Percentiles rank a stretch among this genome's conserved stretches.
Evolutionary conservation across 805 yeast species (phyloP).

Genomic region (Wickerhamiella kurtzmanii): DNA sequence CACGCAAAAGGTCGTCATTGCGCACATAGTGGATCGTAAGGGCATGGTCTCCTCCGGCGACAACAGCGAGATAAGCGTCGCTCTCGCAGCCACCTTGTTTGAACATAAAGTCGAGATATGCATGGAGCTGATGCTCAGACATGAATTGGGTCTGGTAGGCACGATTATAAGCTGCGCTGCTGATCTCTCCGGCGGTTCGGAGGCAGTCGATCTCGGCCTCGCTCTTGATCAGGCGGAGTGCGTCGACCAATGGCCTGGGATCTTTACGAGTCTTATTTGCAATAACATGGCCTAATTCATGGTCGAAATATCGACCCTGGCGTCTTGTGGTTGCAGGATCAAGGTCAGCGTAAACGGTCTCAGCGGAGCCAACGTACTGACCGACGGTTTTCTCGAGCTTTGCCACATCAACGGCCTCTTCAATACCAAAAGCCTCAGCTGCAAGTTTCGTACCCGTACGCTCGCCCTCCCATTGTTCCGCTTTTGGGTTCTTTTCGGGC

Average conservation of each 20-base stretch:
- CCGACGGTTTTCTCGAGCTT: slow-evolving; percentile 10
- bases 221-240: slow-evolving; percentile 53
- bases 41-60: slow-evolving; percentile 86
- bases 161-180: slow-evolving; percentile 69
- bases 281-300: slow-evolving; percentile 15
- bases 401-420: slow-evolving; percentile 36
- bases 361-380: slow-evolving; percentile 10
- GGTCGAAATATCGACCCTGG: slow-evolving; percentile 15
- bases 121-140: slow-evolving; percentile 65
- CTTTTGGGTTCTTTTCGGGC: slow-evolving; percentile 62
- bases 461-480: slow-evolving; percentile 92
- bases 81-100: slow-evolving; percentile 78
- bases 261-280: slow-evolving; percentile 5
- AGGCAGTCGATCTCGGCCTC: slow-evolving; percentile 61
- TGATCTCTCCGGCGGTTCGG: slow-evolving; percentile 71
- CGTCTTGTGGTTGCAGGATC: slow-evolving; percentile 17
- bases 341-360: slow-evolving; percentile 16
- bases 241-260: slow-evolving; percentile 18
- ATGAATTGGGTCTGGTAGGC: slow-evolving; percentile 52
- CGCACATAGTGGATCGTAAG: slow-evolving; percentile 87
- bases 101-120: slow-evolving; percentile 72
- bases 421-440: slow-evolving; percentile 75
- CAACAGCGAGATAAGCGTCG: slow-evolving; percentile 88
- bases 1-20: slow-evolving; percentile 67
- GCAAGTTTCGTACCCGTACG: slow-evolving; percentile 81